A percentile compares a stretch with the other conserved stretches of the same genome.
phyloP scores from a whole-genome alignment of 345 rosid genomes.

The Raphanus sativus region DNA sequence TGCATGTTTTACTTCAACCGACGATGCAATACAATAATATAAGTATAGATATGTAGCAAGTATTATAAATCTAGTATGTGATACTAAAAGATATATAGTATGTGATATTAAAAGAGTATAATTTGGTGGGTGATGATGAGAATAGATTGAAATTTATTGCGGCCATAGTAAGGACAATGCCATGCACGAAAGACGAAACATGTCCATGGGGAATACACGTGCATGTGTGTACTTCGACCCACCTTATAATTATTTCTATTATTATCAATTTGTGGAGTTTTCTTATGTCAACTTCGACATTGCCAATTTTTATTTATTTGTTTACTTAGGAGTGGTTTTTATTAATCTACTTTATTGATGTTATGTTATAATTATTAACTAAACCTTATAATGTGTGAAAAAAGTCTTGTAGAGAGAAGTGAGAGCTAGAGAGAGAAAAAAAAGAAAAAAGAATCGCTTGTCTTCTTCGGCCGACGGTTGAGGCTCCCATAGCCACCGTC shows the following conservation, averaged over 20 bases:
- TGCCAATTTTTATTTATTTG: conserved; percentile 10
- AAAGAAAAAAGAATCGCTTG: no score
- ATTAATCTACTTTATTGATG: neutral
- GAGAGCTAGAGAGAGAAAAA: no score
- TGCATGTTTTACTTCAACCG: conserved; percentile 1
- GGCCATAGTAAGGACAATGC: conserved; percentile 31
- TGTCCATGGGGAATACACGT: conserved; percentile 41
- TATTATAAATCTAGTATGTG: neutral
- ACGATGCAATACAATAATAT: neutral
- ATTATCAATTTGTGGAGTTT: conserved; percentile 33
- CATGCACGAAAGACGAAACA: conserved; percentile 43
- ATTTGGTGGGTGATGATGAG: conserved; percentile 32
- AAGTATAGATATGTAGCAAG: neutral
- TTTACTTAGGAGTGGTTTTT: neutral
- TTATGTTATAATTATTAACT: neutral
- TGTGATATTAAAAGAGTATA: conserved; percentile 9
- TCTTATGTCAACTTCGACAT: conserved; percentile 30
- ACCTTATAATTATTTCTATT: conserved; percentile 32
- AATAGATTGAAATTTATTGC: conserved; percentile 25
- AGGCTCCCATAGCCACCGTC: no score
- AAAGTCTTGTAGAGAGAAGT: no score
- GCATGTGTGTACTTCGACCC: conserved; percentile 40
- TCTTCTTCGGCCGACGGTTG: no score
- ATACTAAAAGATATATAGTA: neutral
- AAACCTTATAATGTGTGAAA: no score